Percentiles rank a stretch among this genome's conserved stretches.
phyloP scores from a whole-genome alignment of 352 stramenopile genomes.

The Pythium utonaiense region DNA sequence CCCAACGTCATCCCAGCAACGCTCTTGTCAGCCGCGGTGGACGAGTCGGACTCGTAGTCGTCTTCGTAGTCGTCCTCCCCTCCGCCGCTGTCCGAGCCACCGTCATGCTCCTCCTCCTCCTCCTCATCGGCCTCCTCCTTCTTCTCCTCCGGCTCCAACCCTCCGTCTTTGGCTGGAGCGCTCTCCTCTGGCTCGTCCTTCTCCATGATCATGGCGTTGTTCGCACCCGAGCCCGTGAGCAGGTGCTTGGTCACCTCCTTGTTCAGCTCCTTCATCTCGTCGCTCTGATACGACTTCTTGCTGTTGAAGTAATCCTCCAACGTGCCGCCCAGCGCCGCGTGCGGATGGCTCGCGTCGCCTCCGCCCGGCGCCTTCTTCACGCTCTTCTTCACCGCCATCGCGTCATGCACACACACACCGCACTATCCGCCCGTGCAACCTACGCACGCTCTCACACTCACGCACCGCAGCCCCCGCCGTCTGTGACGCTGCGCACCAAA shows the following conservation, averaged over 20 bases:
- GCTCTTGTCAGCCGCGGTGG: constrained; percentile 17
- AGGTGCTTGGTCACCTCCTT: constrained; percentile 53
- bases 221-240: constrained; percentile 39
- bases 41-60: constrained; percentile 42
- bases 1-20: constrained; percentile 49
- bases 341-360: constrained; percentile 15
- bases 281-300: constrained; percentile 28
- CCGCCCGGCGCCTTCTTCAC: constrained; percentile 22
- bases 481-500: not conserved
- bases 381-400: constrained; percentile 29
- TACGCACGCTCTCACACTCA: not conserved
- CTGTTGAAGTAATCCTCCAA: constrained; percentile 45
- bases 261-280: constrained; percentile 26
- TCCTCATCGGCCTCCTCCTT: not conserved
- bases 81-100: constrained; percentile 12
- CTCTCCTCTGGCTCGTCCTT: constrained; percentile 8
- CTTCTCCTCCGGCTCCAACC: not conserved
- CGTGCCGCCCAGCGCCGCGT: constrained; percentile 22
- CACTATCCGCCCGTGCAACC: no score
- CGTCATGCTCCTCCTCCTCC: constrained; percentile 6
- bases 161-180: not conserved
- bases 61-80: constrained; percentile 35
- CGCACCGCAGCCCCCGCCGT: no score
- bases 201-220: constrained; percentile 57
- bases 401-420: not conserved